Evolutionary conservation across 2,329 filamentous ascomycete species (phyloP), one percentile per base, ranked within the genome.

Genomic region (Teratosphaeria viscida): DNA sequence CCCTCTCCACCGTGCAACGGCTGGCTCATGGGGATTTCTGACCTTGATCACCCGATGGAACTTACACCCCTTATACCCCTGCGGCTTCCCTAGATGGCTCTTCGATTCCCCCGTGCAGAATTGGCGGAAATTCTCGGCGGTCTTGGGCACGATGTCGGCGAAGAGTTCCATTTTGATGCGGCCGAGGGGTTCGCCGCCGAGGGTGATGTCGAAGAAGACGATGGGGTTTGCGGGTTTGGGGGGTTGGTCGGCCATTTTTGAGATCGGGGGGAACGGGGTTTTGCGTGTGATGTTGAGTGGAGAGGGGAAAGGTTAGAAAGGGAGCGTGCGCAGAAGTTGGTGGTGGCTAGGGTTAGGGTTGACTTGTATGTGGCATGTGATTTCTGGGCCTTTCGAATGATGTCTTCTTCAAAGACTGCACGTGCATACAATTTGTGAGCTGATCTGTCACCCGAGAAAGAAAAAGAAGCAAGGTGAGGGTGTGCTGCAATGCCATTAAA

Each of bases 11-110:
- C 29, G 7, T 32, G 5, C 29, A 32, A 32, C 2, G 29, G 29
- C 29, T 32, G 29, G 29, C 29, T 32, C 29, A 32, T 32, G 29
- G 29, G 29, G 29, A 32, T 32, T 32, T 32, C 29, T 32, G 4
- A 32, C 29, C 29, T 89, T 89, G 73, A 96, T 96, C 68, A 97
- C 90, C 60, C 94, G 86, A 76, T 97, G 94, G 70, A 97, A 96
- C 74, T 90, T 95, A 78, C 84, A 88, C 58, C 89, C 89, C 77
- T 96, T 97, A 81, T 96, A 99, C 63, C 94, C 94, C 72, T 95
- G 89, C 0, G 92, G 88, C 63, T 85, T 81, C 37, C 90, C 90
- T 10, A 85, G 82, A 56, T 82, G 75, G 71, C 89, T 89, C 77
- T 91, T 95, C 65, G 83, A 86, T 79, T 97, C 92, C 68, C 94